phyloP scores from a whole-genome alignment of 352 stramenopile species.

The Phytophthora cactorum region DNA sequence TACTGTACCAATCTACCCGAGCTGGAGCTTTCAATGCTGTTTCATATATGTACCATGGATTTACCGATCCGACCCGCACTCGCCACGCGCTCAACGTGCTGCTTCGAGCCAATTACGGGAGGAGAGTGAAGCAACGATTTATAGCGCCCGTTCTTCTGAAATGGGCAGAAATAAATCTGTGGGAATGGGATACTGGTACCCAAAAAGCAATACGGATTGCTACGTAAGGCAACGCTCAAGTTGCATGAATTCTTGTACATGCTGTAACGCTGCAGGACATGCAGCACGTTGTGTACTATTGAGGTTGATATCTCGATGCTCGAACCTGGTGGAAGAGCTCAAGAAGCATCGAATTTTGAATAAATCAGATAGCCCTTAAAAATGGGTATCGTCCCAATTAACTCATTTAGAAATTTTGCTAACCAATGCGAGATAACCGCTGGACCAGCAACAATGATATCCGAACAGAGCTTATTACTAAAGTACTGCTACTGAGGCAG shows the following conservation, averaged over 20 bases:
- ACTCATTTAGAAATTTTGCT: slow-evolving; percentile 18
- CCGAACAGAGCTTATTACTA: background rate
- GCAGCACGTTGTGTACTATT: no score
- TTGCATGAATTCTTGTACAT: no score
- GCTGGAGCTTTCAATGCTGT: background rate
- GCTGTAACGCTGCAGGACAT: no score
- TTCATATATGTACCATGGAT: slow-evolving; percentile 11
- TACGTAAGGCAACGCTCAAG: no score
- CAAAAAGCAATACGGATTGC: no score
- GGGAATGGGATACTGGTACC: background rate
- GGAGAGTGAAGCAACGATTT: background rate
- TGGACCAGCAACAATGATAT: background rate
- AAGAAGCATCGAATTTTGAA: no score
- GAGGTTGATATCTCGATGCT: no score
- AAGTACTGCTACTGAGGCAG: background rate
- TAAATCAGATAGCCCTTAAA: no score
- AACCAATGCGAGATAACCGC: background rate
- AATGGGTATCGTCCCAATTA: no score
- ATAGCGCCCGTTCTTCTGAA: no score
- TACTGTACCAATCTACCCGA: background rate
- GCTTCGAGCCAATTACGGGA: slow-evolving; percentile 19
- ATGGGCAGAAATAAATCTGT: no score
- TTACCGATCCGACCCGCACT: slow-evolving; percentile 11
- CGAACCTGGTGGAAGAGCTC: no score
- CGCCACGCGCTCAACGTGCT: slow-evolving; percentile 12